Evolutionary conservation across 768 basidiomycete genomes (phyloP).

Genomic region (Kwoniella sp.): DNA sequence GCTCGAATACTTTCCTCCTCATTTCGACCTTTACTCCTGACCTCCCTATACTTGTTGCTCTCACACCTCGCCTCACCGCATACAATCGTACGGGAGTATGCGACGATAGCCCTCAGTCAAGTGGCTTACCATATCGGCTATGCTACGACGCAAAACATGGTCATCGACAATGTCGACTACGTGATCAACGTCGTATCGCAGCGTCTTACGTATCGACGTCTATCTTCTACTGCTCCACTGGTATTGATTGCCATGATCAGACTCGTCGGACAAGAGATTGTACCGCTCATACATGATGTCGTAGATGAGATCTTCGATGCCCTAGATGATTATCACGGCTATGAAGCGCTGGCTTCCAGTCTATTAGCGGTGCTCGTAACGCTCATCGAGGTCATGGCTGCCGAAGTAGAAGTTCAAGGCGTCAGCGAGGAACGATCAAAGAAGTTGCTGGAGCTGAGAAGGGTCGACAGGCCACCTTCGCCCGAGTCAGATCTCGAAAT

Average conservation of each 20-base stretch:
- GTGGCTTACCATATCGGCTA: constrained; percentile 77
- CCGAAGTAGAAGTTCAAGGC: constrained; percentile 34
- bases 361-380: constrained; percentile 83
- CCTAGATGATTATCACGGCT: constrained; percentile 93
- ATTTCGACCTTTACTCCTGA: constrained; percentile 73
- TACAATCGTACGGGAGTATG: constrained; percentile 71
- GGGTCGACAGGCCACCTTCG: constrained; percentile 35
- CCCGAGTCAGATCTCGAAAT: constrained; percentile 44
- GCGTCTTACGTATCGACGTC: constrained; percentile 70
- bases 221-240: constrained; percentile 85
- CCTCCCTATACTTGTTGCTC: constrained; percentile 80
- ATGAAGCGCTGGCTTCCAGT: constrained; percentile 79
- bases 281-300: constrained; percentile 85
- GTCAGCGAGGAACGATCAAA: constrained; percentile 21
- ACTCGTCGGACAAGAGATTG: constrained; percentile 81
- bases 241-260: constrained; percentile 82
- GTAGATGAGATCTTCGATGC: constrained; percentile 98
- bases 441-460: constrained; percentile 25
- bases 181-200: constrained; percentile 87
- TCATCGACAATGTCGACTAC: constrained; percentile 95
- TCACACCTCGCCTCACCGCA: constrained; percentile 77
- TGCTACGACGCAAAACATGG: constrained; percentile 82
- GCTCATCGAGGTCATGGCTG: constrained; percentile 75
- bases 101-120: constrained; percentile 69
- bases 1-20: constrained; percentile 72